phyloP scores from a whole-genome alignment of 2,329 filamentous ascomycete genomes.

The Leptodontidium sp. region DNA sequence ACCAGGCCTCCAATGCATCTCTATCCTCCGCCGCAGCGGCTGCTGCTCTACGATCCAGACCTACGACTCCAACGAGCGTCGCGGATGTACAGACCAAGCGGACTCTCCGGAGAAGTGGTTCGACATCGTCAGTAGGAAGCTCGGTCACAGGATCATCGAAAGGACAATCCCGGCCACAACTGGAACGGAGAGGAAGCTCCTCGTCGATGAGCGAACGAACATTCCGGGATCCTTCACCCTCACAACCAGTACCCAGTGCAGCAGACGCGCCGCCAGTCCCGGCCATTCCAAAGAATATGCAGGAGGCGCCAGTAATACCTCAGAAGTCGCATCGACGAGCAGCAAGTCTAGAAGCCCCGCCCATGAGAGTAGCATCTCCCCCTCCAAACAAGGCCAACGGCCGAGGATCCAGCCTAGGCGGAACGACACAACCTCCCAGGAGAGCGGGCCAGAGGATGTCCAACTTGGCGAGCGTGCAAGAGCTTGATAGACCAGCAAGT shows the following conservation, averaged over 20 bases:
- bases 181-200: conserved; percentile 73
- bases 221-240: conserved; percentile 80
- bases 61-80: conserved; percentile 80
- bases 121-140: conserved; percentile 72
- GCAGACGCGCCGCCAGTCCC: conserved; percentile 77
- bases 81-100: conserved; percentile 89
- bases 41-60: conserved; percentile 80
- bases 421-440: conserved; percentile 30
- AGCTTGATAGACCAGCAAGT: conserved; percentile 52
- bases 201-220: conserved; percentile 89
- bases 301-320: conserved; percentile 42
- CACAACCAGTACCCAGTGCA: conserved; percentile 49
- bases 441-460: conserved; percentile 40
- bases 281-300: conserved; percentile 65
- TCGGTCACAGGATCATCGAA: conserved; percentile 51
- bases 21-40: conserved; percentile 88
- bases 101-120: conserved; percentile 75
- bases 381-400: conserved; percentile 41
- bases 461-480: conserved; percentile 48
- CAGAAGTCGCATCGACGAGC: conserved; percentile 42
- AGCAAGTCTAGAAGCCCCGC: conserved; percentile 51
- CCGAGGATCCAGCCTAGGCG: conserved; percentile 44
- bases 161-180: conserved; percentile 50
- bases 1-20: conserved; percentile 67
- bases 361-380: conserved; percentile 44